These are phyloP conservation scores for Stromatinia cepivora DNA, from an alignment of 2,329 filamentous ascomycete species.

Conservation along the genomic window DNA sequence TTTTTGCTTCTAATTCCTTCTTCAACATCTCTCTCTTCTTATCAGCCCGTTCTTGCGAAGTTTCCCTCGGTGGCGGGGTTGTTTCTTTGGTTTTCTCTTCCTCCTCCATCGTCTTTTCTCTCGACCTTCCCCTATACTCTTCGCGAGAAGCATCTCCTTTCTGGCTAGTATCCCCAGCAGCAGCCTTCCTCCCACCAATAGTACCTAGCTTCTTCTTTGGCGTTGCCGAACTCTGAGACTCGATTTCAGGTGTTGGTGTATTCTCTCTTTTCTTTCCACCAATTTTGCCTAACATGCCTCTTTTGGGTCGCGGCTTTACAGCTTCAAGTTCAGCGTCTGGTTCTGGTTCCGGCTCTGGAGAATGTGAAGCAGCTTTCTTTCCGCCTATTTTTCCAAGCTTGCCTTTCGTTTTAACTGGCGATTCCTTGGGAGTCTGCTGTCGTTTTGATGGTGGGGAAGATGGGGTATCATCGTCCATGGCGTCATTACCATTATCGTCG, in stretches of 20 bases:
- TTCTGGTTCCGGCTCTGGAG: conserved; percentile 21
- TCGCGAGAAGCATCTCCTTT: conserved; percentile 16
- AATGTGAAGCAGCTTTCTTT: conserved; percentile 28
- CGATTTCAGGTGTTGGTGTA: conserved; percentile 23
- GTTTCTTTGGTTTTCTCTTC: conserved; percentile 13
- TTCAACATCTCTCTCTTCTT: conserved; percentile 37
- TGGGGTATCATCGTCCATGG: conserved; percentile 26
- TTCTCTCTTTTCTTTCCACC: conserved; percentile 34
- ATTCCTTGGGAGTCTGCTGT: background rate
- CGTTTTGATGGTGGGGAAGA: conserved; percentile 3
- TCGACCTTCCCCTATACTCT: conserved; percentile 26
- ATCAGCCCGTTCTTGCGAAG: conserved; percentile 39
- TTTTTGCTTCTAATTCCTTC: conserved; percentile 40
- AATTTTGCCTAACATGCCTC: conserved; percentile 35
- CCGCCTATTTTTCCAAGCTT: conserved; percentile 31
- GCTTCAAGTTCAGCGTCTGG: conserved; percentile 9
- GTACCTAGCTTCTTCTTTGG: conserved; percentile 34
- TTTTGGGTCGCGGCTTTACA: conserved; percentile 21
- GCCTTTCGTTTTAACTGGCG: conserved; percentile 24
- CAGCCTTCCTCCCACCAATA: conserved; percentile 26
- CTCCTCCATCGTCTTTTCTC: conserved; percentile 25
- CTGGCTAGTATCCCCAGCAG: conserved; percentile 9
- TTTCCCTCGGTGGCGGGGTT: conserved; percentile 33
- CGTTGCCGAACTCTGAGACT: conserved; percentile 21
- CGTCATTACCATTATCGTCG: conserved; percentile 22